phyloP scores from a whole-genome alignment of 441 rosid genomes.

The Mallotus repandus region DNA sequence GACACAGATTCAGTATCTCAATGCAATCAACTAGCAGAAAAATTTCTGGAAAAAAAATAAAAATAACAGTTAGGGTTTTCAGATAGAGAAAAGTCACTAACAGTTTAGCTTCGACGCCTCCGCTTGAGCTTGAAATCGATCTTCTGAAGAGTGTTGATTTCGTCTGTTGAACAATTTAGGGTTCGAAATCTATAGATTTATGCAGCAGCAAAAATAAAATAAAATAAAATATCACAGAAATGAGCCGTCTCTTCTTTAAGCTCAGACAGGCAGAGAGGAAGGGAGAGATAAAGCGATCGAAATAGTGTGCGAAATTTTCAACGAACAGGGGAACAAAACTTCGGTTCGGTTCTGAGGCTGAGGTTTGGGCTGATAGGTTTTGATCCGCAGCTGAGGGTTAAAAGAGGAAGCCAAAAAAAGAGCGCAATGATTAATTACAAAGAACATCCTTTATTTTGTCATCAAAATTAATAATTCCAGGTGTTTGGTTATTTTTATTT shows the following conservation, averaged over 20 bases:
- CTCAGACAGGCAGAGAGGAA: conserved; percentile 22
- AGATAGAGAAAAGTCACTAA: conserved; percentile 32
- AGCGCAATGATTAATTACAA: not conserved
- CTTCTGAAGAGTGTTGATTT: conserved; percentile 24
- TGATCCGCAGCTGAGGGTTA: conserved; percentile 27
- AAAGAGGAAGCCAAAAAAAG: not conserved
- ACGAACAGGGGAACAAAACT: conserved; percentile 50
- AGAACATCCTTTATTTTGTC: no score
- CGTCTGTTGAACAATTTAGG: conserved; percentile 32
- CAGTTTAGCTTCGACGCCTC: conserved; percentile 30
- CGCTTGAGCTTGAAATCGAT: conserved; percentile 35
- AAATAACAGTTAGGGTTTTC: conserved; percentile 43
- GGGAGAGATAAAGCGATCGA: conserved; percentile 53
- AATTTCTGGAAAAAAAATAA: not conserved
- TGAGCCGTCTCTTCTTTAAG: conserved; percentile 22
- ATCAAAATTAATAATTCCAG: no score
- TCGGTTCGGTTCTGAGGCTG: conserved; percentile 51
- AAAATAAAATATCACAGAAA: not conserved
- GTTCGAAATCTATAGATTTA: conserved; percentile 39
- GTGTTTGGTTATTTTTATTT: no score
- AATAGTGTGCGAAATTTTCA: conserved; percentile 54
- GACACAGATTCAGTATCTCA: conserved; percentile 24
- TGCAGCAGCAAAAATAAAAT: not conserved
- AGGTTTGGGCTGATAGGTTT: conserved; percentile 24
- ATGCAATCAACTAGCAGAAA: not conserved